Percentiles rank a stretch among this genome's conserved stretches.
These are phyloP conservation scores for Aspergillus ustus DNA, from an alignment of 2,329 filamentous ascomycete species.

Conservation along the genomic window DNA sequence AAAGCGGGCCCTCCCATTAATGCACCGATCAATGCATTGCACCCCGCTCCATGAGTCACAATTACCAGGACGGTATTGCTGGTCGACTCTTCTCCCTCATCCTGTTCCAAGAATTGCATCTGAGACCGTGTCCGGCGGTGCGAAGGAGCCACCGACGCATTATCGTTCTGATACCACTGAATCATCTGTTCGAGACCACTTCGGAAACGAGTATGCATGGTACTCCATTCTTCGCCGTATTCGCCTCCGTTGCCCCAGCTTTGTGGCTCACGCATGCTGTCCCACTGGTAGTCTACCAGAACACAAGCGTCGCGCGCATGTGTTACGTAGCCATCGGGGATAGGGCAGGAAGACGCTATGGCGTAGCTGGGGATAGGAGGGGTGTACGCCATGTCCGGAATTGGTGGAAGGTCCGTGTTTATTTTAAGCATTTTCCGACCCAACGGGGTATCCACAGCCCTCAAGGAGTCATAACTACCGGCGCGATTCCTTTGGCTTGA, in stretches of 20 bases:
- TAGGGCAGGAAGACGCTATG: slow-evolving; percentile 76
- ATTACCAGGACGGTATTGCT: slow-evolving; percentile 81
- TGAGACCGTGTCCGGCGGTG: slow-evolving; percentile 25
- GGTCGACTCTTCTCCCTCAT: slow-evolving; percentile 62
- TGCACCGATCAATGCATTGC: slow-evolving; percentile 91
- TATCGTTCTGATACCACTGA: slow-evolving; percentile 74
- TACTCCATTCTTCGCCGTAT: slow-evolving; percentile 91
- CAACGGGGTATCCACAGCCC: slow-evolving; percentile 25
- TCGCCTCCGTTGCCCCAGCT: slow-evolving; percentile 87
- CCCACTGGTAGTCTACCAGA: slow-evolving; percentile 92
- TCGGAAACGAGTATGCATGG: slow-evolving; percentile 90
- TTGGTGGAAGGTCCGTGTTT: slow-evolving; percentile 36
- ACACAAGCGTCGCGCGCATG: slow-evolving; percentile 88
- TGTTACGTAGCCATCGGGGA: slow-evolving; percentile 84
- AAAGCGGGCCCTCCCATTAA: slow-evolving; percentile 90
- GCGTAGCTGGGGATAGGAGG: slow-evolving; percentile 83
- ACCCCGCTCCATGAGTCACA: slow-evolving; percentile 93
- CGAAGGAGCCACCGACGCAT: slow-evolving; percentile 23
- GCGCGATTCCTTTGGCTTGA: slow-evolving; percentile 51
- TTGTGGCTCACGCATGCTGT: slow-evolving; percentile 78
- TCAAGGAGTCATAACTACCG: slow-evolving; percentile 50
- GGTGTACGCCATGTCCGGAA: slow-evolving; percentile 61
- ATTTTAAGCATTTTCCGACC: slow-evolving; percentile 33
- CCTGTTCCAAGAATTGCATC: slow-evolving; percentile 25
- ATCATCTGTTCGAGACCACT: slow-evolving; percentile 78